Percentiles rank a stretch among this genome's conserved stretches.
Conservation (phyloP, 78 protist genomes). For the Trichosphaerium sp. region DNA sequence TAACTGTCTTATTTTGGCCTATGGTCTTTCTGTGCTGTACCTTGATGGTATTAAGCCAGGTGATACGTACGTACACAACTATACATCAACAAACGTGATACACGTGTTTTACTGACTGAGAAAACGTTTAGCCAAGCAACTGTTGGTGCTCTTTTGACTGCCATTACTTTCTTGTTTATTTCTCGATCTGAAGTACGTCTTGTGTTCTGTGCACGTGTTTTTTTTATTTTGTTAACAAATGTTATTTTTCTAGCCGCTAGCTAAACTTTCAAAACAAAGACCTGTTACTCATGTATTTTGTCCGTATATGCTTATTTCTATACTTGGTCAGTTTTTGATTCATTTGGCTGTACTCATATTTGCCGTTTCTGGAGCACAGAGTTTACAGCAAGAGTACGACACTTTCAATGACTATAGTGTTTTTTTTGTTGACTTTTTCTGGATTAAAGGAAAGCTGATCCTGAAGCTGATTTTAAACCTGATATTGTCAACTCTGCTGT, state of each 20-base stretch:
- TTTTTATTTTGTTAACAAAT: background rate
- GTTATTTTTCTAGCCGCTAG: constrained; percentile 17
- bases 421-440: background rate
- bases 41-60: constrained; percentile 87
- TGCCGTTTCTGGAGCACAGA: background rate
- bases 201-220: background rate
- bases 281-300: constrained; percentile 68
- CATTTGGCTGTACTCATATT: constrained; percentile 56
- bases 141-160: constrained; percentile 50
- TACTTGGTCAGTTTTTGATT: constrained; percentile 66
- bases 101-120: background rate
- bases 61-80: constrained; percentile 38
- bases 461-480: constrained; percentile 71
- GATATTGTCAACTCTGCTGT: constrained; percentile 62
- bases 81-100: background rate
- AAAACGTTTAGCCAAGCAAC: constrained; percentile 80
- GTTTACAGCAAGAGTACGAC: background rate
- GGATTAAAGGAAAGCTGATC: constrained; percentile 1
- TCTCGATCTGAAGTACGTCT: constrained; percentile 47
- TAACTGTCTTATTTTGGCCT: constrained; percentile 86
- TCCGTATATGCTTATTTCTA: constrained; percentile 57
- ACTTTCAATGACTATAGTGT: background rate
- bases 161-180: constrained; percentile 78
- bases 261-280: constrained; percentile 23
- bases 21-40: constrained; percentile 74